Base-by-base conservation (phyloP, 2,329 filamentous ascomycete species). In the Fusarium sp. region DNA sequence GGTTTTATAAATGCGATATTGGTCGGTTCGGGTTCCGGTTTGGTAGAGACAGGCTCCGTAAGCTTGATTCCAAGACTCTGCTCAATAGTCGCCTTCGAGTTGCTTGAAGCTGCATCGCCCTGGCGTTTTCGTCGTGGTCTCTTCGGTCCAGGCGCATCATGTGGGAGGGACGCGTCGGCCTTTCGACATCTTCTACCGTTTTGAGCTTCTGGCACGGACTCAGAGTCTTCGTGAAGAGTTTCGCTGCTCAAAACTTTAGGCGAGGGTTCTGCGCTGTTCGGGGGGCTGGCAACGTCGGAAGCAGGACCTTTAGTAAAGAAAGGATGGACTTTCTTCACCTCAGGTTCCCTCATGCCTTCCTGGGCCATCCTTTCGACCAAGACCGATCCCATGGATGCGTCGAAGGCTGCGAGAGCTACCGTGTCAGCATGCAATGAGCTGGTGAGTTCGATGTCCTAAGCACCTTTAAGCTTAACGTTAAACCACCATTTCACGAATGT, bases 321-420 rank as follows among this genome's bases (percentile, higher is more conserved):
- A 23, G 88, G 88, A 73, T 90, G 88, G 42, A 90, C 76, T 72
- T 87, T 88, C 75, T 84, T 86, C 30, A 78, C 74, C 43, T 77
- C 69, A 15, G 79, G 76, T 61, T 82, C 82, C 67, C 76, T 78
- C 59, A 80, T 71, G 63, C 78, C 81, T 77, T 82, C 81, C 61
- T 82, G 82, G 71, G 81, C 80, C 87, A 88, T 89, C 54, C 79
- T 82, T 75, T 81, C 80, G 61, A 85, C 79, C 64, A 83, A 74
- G 47, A 84, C 77, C 46, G 83, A 80, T 80, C 83, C 84, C 85
- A 87, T 88, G 72, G 80, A 80, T 50, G 60, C 67, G 56, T 28
- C 38, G 56, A 52, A 58, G 60, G 33, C 74, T 75, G 57, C 28
- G 52, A 18, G 13, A 47, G 28, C 10, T n/a, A 35, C 46, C 42